These are phyloP conservation scores for Russula brevipes DNA, from an alignment of 768 basidiomycete genomes.

Conservation along the genomic window DNA sequence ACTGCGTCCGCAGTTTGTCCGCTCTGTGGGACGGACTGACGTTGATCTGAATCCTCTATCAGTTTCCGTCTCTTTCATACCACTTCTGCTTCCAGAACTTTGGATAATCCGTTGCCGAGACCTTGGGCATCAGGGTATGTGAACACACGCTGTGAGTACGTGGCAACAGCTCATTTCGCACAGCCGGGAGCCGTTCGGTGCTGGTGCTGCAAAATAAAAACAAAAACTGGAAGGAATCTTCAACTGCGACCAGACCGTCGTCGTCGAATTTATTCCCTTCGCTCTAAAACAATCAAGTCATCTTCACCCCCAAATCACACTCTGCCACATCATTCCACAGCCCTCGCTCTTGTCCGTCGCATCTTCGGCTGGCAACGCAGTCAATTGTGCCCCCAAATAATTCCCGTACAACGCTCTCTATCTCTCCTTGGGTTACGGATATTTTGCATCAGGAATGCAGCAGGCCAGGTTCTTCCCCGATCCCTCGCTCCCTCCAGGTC, in stretches of 20 bases:
- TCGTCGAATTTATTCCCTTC: constrained; percentile 50
- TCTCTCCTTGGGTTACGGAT: constrained; percentile 24
- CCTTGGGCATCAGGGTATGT: background rate
- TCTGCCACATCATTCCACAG: background rate
- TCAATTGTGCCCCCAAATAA: constrained; percentile 28
- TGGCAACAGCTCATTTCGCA: constrained; percentile 2
- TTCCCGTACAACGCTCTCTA: constrained; percentile 29
- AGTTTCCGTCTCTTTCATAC: background rate
- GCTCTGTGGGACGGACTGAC: too few relatives aligned
- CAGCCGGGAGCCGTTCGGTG: constrained; percentile 32
- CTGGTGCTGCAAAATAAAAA: constrained; percentile 50
- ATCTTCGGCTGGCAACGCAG: background rate
- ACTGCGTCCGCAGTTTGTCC: too few relatives aligned
- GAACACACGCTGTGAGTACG: background rate
- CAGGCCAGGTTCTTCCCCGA: constrained; percentile 17
- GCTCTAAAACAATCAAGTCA: background rate
- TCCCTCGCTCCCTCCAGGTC: constrained; percentile 42
- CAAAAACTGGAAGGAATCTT: constrained; percentile 56
- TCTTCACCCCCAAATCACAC: background rate
- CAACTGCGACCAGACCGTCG: constrained; percentile 46
- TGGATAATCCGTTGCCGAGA: background rate
- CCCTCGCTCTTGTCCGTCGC: constrained; percentile 6
- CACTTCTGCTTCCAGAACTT: background rate
- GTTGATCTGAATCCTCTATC: too few relatives aligned
- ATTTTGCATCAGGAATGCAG: constrained; percentile 5